A percentile compares a stretch with the other conserved stretches of the same genome.
Conservation (phyloP, 2,329 filamentous ascomycete species). For the Diaporthe vexans region DNA sequence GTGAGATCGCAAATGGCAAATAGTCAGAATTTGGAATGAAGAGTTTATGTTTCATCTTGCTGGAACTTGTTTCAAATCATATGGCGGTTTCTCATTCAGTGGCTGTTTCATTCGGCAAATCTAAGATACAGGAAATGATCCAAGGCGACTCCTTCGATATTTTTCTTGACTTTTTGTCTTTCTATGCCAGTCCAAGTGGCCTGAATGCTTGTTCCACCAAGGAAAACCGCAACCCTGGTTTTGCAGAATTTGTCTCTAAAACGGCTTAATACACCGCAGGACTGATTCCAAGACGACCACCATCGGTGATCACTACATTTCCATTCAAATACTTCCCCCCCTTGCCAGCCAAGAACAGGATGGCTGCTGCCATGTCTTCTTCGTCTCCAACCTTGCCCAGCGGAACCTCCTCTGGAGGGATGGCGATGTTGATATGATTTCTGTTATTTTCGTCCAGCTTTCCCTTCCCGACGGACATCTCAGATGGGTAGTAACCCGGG, state of each 20-base stretch:
- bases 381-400: constrained; percentile 13
- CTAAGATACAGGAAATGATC: background rate
- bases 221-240: background rate
- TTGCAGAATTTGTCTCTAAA: background rate
- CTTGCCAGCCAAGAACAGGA: constrained; percentile 13
- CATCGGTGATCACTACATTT: constrained; percentile 22
- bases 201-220: background rate
- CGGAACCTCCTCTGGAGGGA: constrained; percentile 8
- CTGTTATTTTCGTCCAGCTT: constrained; percentile 5
- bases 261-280: background rate
- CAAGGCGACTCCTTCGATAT: background rate
- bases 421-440: constrained; percentile 8
- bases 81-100: background rate
- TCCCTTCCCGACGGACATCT: constrained; percentile 7
- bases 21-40: background rate
- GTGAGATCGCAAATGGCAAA: background rate
- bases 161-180: background rate
- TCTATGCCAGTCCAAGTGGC: background rate
- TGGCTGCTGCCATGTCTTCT: constrained; percentile 22
- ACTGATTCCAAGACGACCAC: constrained; percentile 14
- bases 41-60: background rate
- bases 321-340: constrained; percentile 17
- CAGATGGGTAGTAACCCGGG: background rate
- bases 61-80: background rate
- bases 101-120: background rate